A percentile compares a stretch with the other conserved stretches of the same genome.
These are phyloP conservation scores for Dactylellina haptotyla DNA, from an alignment of 2,329 filamentous ascomycete genomes.

Conservation along the genomic window DNA sequence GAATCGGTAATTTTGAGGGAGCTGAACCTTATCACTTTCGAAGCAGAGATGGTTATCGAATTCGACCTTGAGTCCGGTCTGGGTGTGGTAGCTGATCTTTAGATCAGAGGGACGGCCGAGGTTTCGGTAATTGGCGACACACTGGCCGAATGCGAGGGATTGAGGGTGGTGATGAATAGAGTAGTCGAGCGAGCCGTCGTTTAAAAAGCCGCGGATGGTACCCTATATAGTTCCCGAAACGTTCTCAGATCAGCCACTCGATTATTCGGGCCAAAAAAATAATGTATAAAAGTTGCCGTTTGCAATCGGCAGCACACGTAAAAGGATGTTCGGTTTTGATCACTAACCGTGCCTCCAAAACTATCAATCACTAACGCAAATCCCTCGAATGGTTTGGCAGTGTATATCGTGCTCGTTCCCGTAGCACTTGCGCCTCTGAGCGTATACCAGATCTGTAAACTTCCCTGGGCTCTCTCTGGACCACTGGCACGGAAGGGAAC, in stretches of 20 bases:
- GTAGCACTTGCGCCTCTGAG: conserved; percentile 62
- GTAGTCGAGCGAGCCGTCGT: conserved; percentile 86
- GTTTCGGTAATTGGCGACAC: conserved; percentile 89
- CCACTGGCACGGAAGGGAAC: conserved; percentile 89
- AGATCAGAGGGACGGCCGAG: conserved; percentile 83
- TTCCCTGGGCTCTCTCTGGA: conserved; percentile 84
- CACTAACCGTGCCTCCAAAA: conserved; percentile 72
- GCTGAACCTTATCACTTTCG: conserved; percentile 76
- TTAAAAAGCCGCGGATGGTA: conserved; percentile 89
- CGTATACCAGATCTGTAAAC: conserved; percentile 83
- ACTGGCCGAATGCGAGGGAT: conserved; percentile 90
- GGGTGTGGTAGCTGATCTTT: conserved; percentile 74
- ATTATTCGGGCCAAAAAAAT: no score
- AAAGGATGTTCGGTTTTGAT: no score
- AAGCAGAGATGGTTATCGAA: conserved; percentile 86
- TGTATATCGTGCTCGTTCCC: conserved; percentile 64
- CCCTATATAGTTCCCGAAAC: conserved; percentile 67
- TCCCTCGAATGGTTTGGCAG: conserved; percentile 75
- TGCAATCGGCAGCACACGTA: no score
- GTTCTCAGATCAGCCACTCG: conserved; percentile 21
- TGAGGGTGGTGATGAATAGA: conserved; percentile 80
- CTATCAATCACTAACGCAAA: conserved; percentile 86
- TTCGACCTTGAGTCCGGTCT: conserved; percentile 76
- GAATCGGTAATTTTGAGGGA: conserved; percentile 84
- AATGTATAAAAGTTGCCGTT: no score